These are phyloP conservation scores for Darksidea phi DNA, from an alignment of 495 filamentous ascomycete species.

Conservation along the genomic window DNA sequence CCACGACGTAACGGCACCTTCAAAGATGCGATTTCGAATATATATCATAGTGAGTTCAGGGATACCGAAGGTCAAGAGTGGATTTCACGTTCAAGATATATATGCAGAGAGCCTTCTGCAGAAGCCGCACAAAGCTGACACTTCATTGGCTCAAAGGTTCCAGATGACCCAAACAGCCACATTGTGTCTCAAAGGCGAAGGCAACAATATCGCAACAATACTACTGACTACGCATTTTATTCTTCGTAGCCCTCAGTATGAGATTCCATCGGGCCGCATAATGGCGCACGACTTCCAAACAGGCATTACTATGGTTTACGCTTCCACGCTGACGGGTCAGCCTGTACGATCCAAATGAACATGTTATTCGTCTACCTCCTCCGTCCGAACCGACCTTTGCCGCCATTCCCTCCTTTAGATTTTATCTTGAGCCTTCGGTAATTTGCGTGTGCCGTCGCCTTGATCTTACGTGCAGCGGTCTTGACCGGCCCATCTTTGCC, in stretches of 20 bases:
- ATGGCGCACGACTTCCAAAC: background rate
- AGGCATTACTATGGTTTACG: background rate
- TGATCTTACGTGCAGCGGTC: constrained; percentile 26
- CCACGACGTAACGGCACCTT: constrained; percentile 18
- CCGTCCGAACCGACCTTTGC: constrained; percentile 30
- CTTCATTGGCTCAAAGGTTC: background rate
- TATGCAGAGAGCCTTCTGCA: background rate
- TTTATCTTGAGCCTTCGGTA: constrained; percentile 37
- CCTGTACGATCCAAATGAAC: background rate
- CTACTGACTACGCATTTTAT: background rate
- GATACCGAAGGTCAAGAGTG: background rate
- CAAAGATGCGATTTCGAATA: constrained; percentile 30
- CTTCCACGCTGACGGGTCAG: background rate
- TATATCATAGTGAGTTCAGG: constrained; percentile 10
- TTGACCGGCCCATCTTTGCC: constrained; percentile 23
- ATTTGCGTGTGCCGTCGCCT: constrained; percentile 34
- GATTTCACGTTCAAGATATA: background rate
- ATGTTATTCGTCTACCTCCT: constrained; percentile 14
- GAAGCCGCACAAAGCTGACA: constrained; percentile 6
- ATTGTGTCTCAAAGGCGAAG: constrained; percentile 11
- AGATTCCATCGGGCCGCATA: too few species aligned
- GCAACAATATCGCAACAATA: background rate
- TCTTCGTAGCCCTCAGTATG: background rate
- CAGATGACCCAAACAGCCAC: constrained; percentile 18
- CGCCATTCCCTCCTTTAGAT: constrained; percentile 25